phyloP scores from a whole-genome alignment of 257 asterid genomes.

The Solanum piurae region DNA sequence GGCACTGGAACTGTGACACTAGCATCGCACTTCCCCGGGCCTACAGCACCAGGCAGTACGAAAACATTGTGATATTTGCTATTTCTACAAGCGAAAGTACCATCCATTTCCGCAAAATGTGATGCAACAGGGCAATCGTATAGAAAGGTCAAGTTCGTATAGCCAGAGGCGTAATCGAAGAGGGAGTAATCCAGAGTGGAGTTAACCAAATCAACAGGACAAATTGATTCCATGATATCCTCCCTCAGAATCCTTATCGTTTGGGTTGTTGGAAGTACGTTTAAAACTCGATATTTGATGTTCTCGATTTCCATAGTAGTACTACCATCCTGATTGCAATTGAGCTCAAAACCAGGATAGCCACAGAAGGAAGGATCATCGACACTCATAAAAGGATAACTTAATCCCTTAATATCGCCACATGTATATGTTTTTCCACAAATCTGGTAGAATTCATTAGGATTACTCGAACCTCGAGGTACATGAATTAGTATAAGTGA shows the following conservation, averaged over 20 bases:
- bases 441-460: slow-evolving; percentile 8
- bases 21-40: slow-evolving; percentile 29
- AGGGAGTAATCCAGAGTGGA: slow-evolving; percentile 42
- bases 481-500: slow-evolving; percentile 10
- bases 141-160: slow-evolving; percentile 43
- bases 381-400: slow-evolving; percentile 48
- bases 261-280: slow-evolving; percentile 13
- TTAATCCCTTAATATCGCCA: slow-evolving; percentile 28
- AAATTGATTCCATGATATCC: slow-evolving; percentile 29
- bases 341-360: slow-evolving; percentile 45
- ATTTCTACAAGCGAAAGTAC: slow-evolving; percentile 13
- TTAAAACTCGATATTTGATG: slow-evolving; percentile 26
- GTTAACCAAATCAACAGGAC: slow-evolving; percentile 45
- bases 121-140: slow-evolving; percentile 33
- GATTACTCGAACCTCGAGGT: slow-evolving; percentile 9
- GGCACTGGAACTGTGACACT: slow-evolving; percentile 44
- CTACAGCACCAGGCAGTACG: slow-evolving; percentile 28
- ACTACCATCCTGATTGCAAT: slow-evolving; percentile 12
- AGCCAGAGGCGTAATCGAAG: slow-evolving; percentile 26
- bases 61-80: slow-evolving; percentile 8
- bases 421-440: slow-evolving; percentile 47
- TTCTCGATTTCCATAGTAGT: slow-evolving; percentile 36
- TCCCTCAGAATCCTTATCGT: slow-evolving; percentile 47
- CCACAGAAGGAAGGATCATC: slow-evolving; percentile 53
- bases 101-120: slow-evolving; percentile 2